Percentiles rank a stretch among this genome's conserved stretches.
phyloP scores from a whole-genome alignment of 805 yeast species.

The Middelhovenomyces tepae region DNA sequence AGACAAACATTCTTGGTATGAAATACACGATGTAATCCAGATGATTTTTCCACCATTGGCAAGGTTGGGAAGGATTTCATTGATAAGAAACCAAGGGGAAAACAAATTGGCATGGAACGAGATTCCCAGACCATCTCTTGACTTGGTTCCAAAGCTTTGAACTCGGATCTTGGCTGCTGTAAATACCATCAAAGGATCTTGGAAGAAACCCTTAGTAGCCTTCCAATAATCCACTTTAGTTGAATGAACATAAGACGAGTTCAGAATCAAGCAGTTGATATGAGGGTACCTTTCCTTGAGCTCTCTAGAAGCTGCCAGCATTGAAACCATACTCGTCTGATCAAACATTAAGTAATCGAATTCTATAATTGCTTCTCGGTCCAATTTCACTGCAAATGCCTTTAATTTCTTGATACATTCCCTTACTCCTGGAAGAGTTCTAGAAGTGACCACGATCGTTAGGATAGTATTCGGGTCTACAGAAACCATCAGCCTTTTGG shows the following conservation, averaged over 20 bases:
- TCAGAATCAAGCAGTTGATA: conserved; percentile 72
- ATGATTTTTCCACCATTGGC: conserved; percentile 54
- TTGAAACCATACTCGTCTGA: conserved; percentile 80
- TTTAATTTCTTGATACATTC: conserved; percentile 55
- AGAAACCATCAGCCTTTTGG: conserved; percentile 63
- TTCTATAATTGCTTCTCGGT: conserved; percentile 54
- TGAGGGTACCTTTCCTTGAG: conserved; percentile 52
- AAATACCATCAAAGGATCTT: conserved; percentile 69
- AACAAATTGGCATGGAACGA: conserved; percentile 95
- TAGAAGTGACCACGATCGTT: conserved; percentile 79
- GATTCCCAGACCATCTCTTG: conserved; percentile 71
- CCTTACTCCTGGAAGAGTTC: conserved; percentile 78
- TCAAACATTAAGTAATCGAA: conserved; percentile 88
- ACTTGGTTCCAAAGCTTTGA: conserved; percentile 68
- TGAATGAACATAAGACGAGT: conserved; percentile 86
- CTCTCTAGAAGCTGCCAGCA: conserved; percentile 66
- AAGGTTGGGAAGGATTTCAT: conserved; percentile 49
- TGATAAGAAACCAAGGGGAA: conserved; percentile 83
- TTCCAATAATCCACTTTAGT: conserved; percentile 79
- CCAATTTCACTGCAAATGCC: conserved; percentile 16
- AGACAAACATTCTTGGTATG: conserved; percentile 65
- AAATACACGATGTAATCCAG: conserved; percentile 83
- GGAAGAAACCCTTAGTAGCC: conserved; percentile 59
- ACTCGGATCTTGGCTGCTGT: conserved; percentile 81
- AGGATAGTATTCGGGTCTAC: conserved; percentile 45